A percentile compares a stretch with the other conserved stretches of the same genome.
These are phyloP conservation scores for Candida glucosophila DNA, from an alignment of 1,139 yeast species.

Conservation along the genomic window DNA sequence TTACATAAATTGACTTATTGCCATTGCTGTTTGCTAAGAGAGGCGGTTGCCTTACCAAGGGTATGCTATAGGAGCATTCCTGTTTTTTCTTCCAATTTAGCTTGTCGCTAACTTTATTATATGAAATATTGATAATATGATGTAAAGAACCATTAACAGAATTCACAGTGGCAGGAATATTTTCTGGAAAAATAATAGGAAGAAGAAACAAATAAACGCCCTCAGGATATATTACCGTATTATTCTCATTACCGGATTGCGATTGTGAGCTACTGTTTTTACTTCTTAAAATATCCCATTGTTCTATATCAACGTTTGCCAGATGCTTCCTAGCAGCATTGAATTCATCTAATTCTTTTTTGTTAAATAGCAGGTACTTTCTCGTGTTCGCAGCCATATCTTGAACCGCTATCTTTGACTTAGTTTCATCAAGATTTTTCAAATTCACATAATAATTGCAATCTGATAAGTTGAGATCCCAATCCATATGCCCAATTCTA, in stretches of 20 bases:
- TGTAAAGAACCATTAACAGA: slow-evolving; percentile 44
- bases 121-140: slow-evolving; percentile 25
- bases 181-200: slow-evolving; percentile 62
- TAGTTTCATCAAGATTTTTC: slow-evolving; percentile 27
- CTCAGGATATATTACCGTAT: slow-evolving; percentile 32
- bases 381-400: slow-evolving; percentile 31
- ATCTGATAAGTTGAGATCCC: slow-evolving; percentile 36
- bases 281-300: neutral
- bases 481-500: slow-evolving; percentile 38
- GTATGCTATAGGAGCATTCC: slow-evolving; percentile 28
- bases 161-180: slow-evolving; percentile 61
- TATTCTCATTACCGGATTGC: no score
- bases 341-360: neutral
- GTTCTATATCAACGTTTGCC: neutral
- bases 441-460: slow-evolving; percentile 40
- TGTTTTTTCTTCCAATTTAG: slow-evolving; percentile 25
- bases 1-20: slow-evolving; percentile 75
- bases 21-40: slow-evolving; percentile 63
- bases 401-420: slow-evolving; percentile 21
- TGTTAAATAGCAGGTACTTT: slow-evolving; percentile 17
- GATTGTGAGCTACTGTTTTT: no score
- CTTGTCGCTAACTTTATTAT: slow-evolving; percentile 27
- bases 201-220: slow-evolving; percentile 76
- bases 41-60: slow-evolving; percentile 73
- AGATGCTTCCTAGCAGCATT: neutral